These are phyloP conservation scores for Arctium lappa DNA, from an alignment of 129 eudicot species.

Conservation along the genomic window DNA sequence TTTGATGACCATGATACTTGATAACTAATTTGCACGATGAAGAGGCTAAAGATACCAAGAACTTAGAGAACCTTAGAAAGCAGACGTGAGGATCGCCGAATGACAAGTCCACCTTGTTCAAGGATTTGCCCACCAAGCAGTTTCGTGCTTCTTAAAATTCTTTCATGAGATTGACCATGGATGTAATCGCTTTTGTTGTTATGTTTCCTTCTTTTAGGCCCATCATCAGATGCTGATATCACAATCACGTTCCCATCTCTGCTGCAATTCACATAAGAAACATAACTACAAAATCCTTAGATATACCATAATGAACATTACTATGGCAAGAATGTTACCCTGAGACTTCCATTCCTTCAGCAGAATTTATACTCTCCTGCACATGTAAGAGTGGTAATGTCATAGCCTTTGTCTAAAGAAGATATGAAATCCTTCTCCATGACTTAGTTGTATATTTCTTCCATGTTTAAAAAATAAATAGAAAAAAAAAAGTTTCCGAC, in stretches of 20 bases:
- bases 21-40: slow-evolving; percentile 1
- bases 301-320: background rate
- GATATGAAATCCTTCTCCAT: background rate
- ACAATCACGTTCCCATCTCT: slow-evolving; percentile 5
- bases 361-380: slow-evolving; percentile 33
- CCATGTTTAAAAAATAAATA: background rate
- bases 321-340: slow-evolving; percentile 30
- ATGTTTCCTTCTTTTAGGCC: slow-evolving; percentile 33
- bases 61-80: slow-evolving; percentile 31
- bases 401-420: slow-evolving; percentile 1
- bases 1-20: background rate
- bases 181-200: slow-evolving; percentile 7
- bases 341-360: slow-evolving; percentile 24
- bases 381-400: slow-evolving; percentile 8
- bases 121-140: slow-evolving; percentile 20
- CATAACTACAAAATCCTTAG: background rate
- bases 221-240: slow-evolving; percentile 15
- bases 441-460: background rate
- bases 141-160: slow-evolving; percentile 40
- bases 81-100: slow-evolving; percentile 46
- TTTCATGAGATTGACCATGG: slow-evolving; percentile 30
- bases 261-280: slow-evolving; percentile 8
- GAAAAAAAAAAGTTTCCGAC: background rate
- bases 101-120: slow-evolving; percentile 19
- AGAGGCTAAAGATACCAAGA: slow-evolving; percentile 4